Evolutionary conservation across 495 filamentous ascomycete species (phyloP), one percentile per base, ranked within the genome.

Genomic region (Daldinia grandis): DNA sequence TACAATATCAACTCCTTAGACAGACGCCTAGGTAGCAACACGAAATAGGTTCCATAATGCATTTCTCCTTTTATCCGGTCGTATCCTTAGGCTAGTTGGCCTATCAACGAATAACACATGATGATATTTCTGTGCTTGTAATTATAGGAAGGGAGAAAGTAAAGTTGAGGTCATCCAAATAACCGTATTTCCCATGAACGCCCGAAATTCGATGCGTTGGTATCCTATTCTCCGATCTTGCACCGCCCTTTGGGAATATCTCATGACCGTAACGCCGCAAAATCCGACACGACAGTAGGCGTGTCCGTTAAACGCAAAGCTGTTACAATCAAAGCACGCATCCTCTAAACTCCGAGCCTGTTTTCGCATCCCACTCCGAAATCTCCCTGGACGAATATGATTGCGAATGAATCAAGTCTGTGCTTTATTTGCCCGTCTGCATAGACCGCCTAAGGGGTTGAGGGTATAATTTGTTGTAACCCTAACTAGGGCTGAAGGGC

Each of bases 241-340:
- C 61, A 30, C 60, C 64, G 31, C 53, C 51, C 37, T 25, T 44
- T 44, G 42, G 49, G 50, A 68, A 68, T 62, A 17, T 19, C 9
- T 33, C 60, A 38, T 57, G 54, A 57, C 65, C 64, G 42, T 65
- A 73, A 73, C 64, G 64, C 64, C 70, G 61, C 38, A 65, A 68
- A 68, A 24, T 65, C 57, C 57, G 57, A 58, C 42, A 53, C 35
- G 65, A 58, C 33, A 19, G 55, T 17, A 24, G 33, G 31, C 8
- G 54, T 35, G n/a, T 53, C 61, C 44, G 50, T 51, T 58, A 65
- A 68, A 65, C 31, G 28, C 50, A 40, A 37, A 56, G 35, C 21
- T 47, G 24, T 56, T 42, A 28, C 64, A 27, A 55, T 27, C 38
- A 17, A 64, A 59, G n/a, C 24, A n/a, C 33, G 50, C 47, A 17